phyloP scores from a whole-genome alignment of 2,329 filamentous ascomycete genomes.

The Fusarium tuaranense region DNA sequence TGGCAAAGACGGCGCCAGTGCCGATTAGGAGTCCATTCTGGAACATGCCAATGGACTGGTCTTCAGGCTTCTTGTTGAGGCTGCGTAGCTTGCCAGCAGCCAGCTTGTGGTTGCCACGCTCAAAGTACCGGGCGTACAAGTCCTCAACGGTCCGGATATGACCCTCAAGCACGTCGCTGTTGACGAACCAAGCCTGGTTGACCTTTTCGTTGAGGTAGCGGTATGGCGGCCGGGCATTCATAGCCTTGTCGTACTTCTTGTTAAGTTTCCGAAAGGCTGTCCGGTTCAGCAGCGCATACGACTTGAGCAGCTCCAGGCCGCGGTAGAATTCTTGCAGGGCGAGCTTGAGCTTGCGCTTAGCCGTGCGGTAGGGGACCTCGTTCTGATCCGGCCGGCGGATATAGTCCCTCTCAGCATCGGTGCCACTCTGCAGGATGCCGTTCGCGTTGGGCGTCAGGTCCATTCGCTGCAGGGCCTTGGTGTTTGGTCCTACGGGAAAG shows the following conservation, averaged over 20 bases:
- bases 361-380: conserved; percentile 83
- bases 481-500: conserved; percentile 70
- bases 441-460: conserved; percentile 60
- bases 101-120: conserved; percentile 91
- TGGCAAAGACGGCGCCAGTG: conserved; percentile 72
- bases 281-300: conserved; percentile 88
- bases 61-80: conserved; percentile 68
- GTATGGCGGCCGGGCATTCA: conserved; percentile 80
- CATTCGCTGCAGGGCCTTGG: conserved; percentile 69
- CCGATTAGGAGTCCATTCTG: conserved; percentile 75
- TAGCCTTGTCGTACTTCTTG: conserved; percentile 97
- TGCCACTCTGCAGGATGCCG: conserved; percentile 44
- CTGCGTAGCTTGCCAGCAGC: conserved; percentile 88
- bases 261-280: conserved; percentile 97
- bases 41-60: conserved; percentile 70
- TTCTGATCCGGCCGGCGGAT: conserved; percentile 59
- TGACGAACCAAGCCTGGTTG: conserved; percentile 90
- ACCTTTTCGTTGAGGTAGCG: conserved; percentile 93
- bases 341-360: conserved; percentile 91
- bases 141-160: conserved; percentile 88
- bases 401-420: conserved; percentile 60
- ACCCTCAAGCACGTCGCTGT: conserved; percentile 84
- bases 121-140: conserved; percentile 94
- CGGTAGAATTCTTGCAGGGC: conserved; percentile 95
- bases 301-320: conserved; percentile 89